Conservation (phyloP, 169 alveolate species). For the Cryptosporidium sp. region DNA sequence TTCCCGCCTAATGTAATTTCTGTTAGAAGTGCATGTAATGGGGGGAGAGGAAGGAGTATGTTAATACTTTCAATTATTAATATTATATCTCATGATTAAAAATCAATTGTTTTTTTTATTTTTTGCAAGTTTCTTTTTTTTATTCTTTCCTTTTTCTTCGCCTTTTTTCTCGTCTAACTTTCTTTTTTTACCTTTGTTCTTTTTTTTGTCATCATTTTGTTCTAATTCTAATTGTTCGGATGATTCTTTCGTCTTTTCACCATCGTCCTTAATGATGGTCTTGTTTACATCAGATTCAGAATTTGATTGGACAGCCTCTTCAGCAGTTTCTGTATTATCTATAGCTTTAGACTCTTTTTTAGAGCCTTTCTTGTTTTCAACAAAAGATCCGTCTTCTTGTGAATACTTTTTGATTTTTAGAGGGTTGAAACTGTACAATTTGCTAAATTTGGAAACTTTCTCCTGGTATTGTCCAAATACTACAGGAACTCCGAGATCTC, state of each 20-base stretch:
- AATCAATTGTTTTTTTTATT: background rate
- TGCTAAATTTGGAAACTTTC: constrained; percentile 14
- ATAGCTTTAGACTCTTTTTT: background rate
- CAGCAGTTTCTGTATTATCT: background rate
- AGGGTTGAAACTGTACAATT: constrained; percentile 30
- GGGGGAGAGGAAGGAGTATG: background rate
- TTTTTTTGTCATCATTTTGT: background rate
- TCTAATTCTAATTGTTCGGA: background rate
- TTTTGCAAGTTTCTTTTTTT: background rate
- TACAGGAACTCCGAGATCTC: constrained; percentile 16
- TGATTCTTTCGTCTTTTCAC: background rate
- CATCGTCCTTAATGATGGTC: background rate
- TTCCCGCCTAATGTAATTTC: background rate
- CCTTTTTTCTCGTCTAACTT: background rate
- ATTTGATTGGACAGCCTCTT: background rate
- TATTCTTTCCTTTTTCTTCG: background rate
- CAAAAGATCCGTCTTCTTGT: constrained; percentile 1
- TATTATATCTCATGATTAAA: background rate
- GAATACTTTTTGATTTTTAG: constrained; percentile 15
- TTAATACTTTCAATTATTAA: no score
- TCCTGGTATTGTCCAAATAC: constrained; percentile 62
- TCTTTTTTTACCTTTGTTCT: background rate
- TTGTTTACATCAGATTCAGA: background rate
- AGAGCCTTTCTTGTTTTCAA: background rate
- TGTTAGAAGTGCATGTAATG: background rate